Evolutionary conservation across 805 yeast genomes (phyloP).

Genomic region (Tetrapisispora taiwanensis): DNA sequence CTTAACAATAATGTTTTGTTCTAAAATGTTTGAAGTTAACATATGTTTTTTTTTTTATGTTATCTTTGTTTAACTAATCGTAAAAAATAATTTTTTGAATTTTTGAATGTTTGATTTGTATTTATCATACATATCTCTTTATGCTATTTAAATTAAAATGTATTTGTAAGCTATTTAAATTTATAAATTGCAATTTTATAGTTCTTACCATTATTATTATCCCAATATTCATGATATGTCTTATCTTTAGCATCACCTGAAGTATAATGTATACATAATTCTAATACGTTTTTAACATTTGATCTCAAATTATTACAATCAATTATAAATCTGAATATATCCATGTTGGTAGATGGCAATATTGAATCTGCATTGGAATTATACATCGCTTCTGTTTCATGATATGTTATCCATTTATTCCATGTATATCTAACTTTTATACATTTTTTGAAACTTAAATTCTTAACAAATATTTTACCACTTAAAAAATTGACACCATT

Average conservation of each 20-base stretch:
- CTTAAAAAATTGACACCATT: slow-evolving; percentile 29
- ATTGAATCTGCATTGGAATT: slow-evolving; percentile 22
- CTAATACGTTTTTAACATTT: slow-evolving; percentile 12
- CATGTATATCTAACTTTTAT: slow-evolving; percentile 67
- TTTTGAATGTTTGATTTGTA: too few relatives aligned
- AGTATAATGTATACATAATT: slow-evolving; percentile 24
- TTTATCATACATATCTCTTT: too few relatives aligned
- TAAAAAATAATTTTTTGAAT: too few relatives aligned
- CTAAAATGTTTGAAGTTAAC: too few relatives aligned
- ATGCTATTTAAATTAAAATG: not conserved
- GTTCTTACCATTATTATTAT: slow-evolving; percentile 23
- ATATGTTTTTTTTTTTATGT: too few relatives aligned
- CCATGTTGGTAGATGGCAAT: slow-evolving; percentile 25
- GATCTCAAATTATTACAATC: slow-evolving; percentile 12
- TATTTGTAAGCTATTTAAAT: not conserved
- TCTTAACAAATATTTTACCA: slow-evolving; percentile 75
- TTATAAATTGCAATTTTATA: slow-evolving; percentile 13
- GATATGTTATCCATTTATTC: slow-evolving; percentile 64
- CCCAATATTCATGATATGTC: slow-evolving; percentile 23
- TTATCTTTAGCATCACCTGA: slow-evolving; percentile 13
- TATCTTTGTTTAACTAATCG: too few relatives aligned
- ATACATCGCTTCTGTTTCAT: slow-evolving; percentile 26
- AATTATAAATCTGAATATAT: slow-evolving; percentile 24
- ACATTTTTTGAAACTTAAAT: slow-evolving; percentile 56
- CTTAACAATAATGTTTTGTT: too few relatives aligned